Base-by-base conservation (phyloP, 2,329 filamentous ascomycete genomes). In the Aspergillus fructus region DNA sequence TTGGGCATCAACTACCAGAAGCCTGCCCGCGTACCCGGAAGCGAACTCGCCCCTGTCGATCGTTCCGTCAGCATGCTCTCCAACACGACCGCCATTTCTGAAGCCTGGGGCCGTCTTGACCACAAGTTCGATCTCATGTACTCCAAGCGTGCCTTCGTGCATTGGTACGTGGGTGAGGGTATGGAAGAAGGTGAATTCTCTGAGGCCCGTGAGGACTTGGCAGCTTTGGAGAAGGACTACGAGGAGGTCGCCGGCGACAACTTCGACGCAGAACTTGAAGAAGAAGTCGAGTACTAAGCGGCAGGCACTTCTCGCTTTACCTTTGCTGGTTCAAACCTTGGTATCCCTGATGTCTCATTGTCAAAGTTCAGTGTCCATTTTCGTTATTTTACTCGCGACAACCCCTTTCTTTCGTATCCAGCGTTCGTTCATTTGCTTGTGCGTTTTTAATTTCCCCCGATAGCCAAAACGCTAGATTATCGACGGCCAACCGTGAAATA, bases 171-270 rank as follows among this genome's bases (percentile, higher is more conserved):
- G 53, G 90, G 90, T 64, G 90, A 94, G 79, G 90, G 90, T 79
- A 94, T 94, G 90, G 90, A 94, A 80, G 90, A 94, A 76, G 90
- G 90, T 68, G 90, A 94, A 77, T 94, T 94, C 80, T 89, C 87
- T 62, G 90, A 94, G 78, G 90, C 90, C 61, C 88, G 90, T 66
- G 90, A 94, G 80, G 90, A 94, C 74, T 81, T 94, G 60, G 90
- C 90, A 62, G 90, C 90, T 48, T 81, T 94, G 34, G 90, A 93
- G 82, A 90, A 89, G 81, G 90, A 93, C 69, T 93, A 93, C 73
- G 89, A 92, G 77, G 90, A 93, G 82, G 89, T 93, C 66, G 89
- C 89, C 60, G 84, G 81, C 72, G 89, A 93, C 76, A 78, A 80
- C 63, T 80, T 87, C 66, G 80, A 84, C 15, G 85, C 85, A 47